A percentile compares a stretch with the other conserved stretches of the same genome.
phyloP scores from a whole-genome alignment of 169 alveolate species.

The Plasmodium vinckei region DNA sequence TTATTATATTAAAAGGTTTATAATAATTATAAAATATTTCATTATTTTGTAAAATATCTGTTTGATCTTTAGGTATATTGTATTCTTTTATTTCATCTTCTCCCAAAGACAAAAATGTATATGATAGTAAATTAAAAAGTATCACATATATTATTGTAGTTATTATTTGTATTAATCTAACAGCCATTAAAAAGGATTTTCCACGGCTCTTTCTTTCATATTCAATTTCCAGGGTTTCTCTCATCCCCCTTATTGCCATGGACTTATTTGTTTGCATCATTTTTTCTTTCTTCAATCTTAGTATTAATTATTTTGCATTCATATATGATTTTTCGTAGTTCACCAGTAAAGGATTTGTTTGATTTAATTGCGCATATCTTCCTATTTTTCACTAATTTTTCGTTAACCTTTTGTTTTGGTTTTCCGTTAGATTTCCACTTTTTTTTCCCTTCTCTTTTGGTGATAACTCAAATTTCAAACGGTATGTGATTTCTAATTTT shows the following conservation, averaged over 20 bases:
- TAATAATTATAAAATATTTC: constrained; percentile 51
- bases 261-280: neutral
- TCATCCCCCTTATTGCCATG: constrained; percentile 10
- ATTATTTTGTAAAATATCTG: constrained; percentile 26
- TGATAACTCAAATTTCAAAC: neutral
- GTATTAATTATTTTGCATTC: neutral
- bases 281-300: neutral
- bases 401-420: neutral
- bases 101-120: constrained; percentile 10
- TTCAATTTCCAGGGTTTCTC: neutral
- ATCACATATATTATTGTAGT: constrained; percentile 22
- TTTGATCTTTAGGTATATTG: constrained; percentile 3
- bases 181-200: constrained; percentile 7
- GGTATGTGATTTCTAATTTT: neutral
- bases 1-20: constrained; percentile 39
- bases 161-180: constrained; percentile 18
- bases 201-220: constrained; percentile 1
- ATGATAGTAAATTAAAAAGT: constrained; percentile 21
- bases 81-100: constrained; percentile 5
- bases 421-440: neutral
- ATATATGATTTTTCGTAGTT: too few species aligned
- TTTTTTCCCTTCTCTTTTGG: constrained; percentile 3
- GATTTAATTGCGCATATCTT: neutral
- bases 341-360: too few species aligned
- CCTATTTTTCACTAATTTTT: neutral